Percentiles rank a stretch among this genome's conserved stretches.
Conservation (phyloP, 805 yeast species). For the Limtongia smithiae region DNA sequence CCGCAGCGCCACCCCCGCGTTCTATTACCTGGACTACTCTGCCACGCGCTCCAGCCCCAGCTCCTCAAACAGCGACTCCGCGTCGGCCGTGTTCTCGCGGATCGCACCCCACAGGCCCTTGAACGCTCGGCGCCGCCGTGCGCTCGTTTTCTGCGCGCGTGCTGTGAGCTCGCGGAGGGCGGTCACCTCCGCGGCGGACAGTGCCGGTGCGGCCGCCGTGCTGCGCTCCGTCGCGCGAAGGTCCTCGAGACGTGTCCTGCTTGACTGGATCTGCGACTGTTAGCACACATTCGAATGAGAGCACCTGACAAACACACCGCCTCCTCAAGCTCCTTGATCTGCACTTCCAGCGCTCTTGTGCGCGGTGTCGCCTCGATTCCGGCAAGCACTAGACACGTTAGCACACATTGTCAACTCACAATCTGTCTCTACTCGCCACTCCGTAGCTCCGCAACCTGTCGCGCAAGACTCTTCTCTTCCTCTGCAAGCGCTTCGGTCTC, state of each 20-base stretch:
- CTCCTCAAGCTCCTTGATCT: conserved; percentile 3
- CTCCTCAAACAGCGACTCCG: neutral
- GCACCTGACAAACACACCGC: no score
- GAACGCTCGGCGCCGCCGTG: conserved; percentile 2
- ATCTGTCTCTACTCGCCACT: neutral
- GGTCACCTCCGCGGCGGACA: neutral
- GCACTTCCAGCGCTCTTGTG: no score
- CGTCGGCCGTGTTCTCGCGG: conserved; percentile 8
- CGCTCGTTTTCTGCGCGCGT: no score
- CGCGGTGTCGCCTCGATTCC: no score
- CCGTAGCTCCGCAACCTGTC: conserved; percentile 1
- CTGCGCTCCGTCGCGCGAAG: no score
- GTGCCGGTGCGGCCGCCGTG: neutral
- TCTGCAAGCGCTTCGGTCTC: neutral
- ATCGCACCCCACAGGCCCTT: conserved; percentile 12
- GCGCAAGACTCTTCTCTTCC: conserved; percentile 4
- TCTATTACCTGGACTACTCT: no score
- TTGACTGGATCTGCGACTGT: no score
- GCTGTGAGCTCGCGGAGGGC: neutral
- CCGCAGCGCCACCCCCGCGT: no score
- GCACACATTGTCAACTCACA: neutral
- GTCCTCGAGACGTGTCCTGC: no score
- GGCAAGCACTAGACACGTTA: neutral
- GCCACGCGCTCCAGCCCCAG: neutral
- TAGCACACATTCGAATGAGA: no score